Conservation (phyloP, 2,329 filamentous ascomycete genomes). For the Hymenoscyphus fraxineus region DNA sequence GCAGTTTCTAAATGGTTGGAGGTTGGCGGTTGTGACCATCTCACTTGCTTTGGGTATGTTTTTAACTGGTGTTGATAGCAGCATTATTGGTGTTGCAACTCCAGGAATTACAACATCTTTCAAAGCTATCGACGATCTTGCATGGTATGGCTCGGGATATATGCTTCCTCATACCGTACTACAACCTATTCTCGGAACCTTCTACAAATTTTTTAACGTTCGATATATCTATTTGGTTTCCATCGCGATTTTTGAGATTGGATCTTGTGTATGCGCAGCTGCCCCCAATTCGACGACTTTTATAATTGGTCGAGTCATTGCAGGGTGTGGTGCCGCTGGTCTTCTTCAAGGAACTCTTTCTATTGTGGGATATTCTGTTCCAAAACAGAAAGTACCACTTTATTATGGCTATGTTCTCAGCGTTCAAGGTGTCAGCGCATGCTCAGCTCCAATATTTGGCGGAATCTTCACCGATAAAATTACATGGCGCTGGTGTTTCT, state of each 20-base stretch:
- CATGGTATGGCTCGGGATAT: conserved; percentile 36
- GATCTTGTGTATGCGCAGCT: conserved; percentile 4
- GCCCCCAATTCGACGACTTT: not conserved
- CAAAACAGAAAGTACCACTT: not conserved
- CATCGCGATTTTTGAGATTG: conserved; percentile 14
- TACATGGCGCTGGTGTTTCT: conserved; percentile 35
- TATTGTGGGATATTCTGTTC: not conserved
- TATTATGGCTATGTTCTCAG: conserved; percentile 8
- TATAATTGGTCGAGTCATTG: conserved; percentile 25
- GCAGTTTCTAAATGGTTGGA: not conserved
- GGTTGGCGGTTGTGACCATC: not conserved
- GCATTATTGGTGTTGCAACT: conserved; percentile 37
- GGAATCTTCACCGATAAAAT: conserved; percentile 55
- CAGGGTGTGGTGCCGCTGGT: conserved; percentile 28
- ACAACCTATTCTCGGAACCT: conserved; percentile 16
- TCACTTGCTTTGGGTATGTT: not conserved
- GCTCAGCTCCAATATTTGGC: conserved; percentile 54
- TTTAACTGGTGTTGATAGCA: not conserved
- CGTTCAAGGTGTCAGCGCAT: conserved; percentile 7
- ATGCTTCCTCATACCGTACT: conserved; percentile 39
- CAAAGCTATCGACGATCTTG: conserved; percentile 48
- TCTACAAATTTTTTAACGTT: conserved; percentile 25
- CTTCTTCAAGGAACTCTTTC: conserved; percentile 6
- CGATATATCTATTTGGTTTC: conserved; percentile 24
- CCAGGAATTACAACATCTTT: conserved; percentile 50